Base-by-base conservation (phyloP, 495 filamentous ascomycete genomes). In the Penicillium samsonianum region DNA sequence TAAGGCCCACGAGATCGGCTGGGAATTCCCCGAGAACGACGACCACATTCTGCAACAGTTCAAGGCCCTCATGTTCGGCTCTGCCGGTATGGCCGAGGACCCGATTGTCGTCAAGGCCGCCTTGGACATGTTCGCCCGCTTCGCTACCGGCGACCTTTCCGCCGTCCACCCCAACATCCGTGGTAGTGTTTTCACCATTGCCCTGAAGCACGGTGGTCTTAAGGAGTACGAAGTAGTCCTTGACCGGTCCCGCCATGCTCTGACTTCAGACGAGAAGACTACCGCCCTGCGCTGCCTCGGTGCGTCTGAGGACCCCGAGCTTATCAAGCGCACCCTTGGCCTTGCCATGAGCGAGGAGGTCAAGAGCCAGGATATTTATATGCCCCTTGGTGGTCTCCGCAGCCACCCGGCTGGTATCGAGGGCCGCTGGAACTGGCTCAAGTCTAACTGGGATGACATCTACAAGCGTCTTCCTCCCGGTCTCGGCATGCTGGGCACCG, bases 321-420 rank as follows among this genome's bases (percentile, higher is more conserved):
- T 97, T 45, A 93, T 97, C 73, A 72, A 91, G 70, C 84, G 85
- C 53, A 93, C 92, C 2, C 82, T 98, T 17, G 79, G 73, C 9
- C 77, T 96, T 33, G 84, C 92, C 42, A 80, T 90, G 57, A 84
- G 86, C 71, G 82, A 86, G 40, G 89, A 96, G 58, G 91, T 98
- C 72, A 95, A 96, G 78, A 91, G 87, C 62, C 94, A 98, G 75
- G 94, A 98, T 67, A 87, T 98, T 61, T 98, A 97, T 78, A 86
- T 96, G 67, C 94, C 86, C 3, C 75, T 95, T 25, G 81, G 82
- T 38, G 90, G 88, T 25, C 81, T 98, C 49, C 84, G 94, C 55
- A 84, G 80, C 63, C 90, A 96, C 67, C 73, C 82, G 5, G 82
- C 85, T 44, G 94, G 94, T 65, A 88, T 93, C 46, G 80, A 90